A percentile compares a stretch with the other conserved stretches of the same genome.
Conservation (phyloP, 73 alveolate genomes). For the Durusdinium trenchii region DNA sequence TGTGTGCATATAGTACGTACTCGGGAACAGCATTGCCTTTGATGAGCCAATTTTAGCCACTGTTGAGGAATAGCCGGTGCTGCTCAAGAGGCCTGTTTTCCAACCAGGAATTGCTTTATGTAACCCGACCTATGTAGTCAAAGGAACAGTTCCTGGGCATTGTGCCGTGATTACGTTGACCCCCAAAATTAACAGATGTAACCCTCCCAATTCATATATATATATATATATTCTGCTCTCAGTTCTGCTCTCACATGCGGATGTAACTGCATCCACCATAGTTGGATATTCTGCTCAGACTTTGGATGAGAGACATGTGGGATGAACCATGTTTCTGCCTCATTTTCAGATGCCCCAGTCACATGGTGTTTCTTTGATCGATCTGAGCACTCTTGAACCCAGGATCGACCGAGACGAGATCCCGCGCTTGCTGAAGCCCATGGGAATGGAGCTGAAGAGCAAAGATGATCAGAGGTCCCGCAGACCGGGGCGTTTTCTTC, state of each 20-base stretch:
- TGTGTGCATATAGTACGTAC: too few relatives aligned
- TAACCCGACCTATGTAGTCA: too few relatives aligned
- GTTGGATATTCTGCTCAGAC: not conserved
- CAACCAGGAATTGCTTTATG: too few relatives aligned
- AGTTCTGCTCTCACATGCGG: not conserved
- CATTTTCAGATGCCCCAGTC: not conserved
- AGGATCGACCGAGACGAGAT: constrained; percentile 86
- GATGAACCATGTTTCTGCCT: not conserved
- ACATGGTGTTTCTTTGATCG: not conserved
- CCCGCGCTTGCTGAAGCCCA: not conserved
- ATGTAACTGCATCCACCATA: not conserved
- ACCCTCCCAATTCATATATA: too few relatives aligned
- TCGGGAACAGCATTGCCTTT: too few relatives aligned
- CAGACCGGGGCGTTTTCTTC: not conserved
- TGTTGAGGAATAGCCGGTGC: too few relatives aligned
- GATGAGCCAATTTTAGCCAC: too few relatives aligned
- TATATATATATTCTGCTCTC: too few relatives aligned
- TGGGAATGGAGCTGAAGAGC: constrained; percentile 46
- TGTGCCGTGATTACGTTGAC: not conserved
- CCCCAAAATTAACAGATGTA: not conserved
- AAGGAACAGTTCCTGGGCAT: too few relatives aligned
- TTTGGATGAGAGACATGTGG: not conserved
- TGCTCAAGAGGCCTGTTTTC: too few relatives aligned
- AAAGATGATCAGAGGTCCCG: constrained; percentile 82
- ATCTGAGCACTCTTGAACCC: too few relatives aligned